Conservation (phyloP, 2,329 filamentous ascomycete genomes). For the Grosmannia clavigera region DNA sequence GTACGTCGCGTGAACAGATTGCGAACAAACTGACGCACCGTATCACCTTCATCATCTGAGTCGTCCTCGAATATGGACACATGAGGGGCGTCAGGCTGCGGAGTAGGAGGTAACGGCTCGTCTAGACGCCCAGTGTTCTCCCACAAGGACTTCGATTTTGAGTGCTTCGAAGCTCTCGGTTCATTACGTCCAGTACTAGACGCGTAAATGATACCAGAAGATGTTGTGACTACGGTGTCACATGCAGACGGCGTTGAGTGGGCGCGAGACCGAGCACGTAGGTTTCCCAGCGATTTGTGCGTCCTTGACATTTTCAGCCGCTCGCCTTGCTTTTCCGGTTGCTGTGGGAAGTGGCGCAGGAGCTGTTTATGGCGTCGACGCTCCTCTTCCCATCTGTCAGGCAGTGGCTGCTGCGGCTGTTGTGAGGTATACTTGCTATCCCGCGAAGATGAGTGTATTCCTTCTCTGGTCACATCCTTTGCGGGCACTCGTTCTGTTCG, state of each 20-base stretch:
- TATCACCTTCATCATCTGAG: constrained; percentile 11
- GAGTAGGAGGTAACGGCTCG: not conserved
- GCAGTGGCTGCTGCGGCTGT: not conserved
- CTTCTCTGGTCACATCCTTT: not conserved
- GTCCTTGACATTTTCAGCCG: constrained; percentile 3
- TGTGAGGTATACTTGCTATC: not conserved
- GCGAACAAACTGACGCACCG: constrained; percentile 10
- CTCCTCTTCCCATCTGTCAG: constrained; percentile 2
- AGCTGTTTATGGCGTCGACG: constrained; percentile 7
- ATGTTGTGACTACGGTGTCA: not conserved
- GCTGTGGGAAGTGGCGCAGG: constrained; percentile 6
- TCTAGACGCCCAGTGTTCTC: not conserved
- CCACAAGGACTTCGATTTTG: constrained; percentile 3
- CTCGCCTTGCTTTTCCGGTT: not conserved
- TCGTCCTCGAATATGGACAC: constrained; percentile 13
- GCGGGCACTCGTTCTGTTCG: not conserved
- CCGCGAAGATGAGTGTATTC: not conserved
- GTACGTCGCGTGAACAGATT: constrained; percentile 10
- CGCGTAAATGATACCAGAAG: not conserved
- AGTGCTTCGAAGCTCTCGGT: not conserved
- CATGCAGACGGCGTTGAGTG: not conserved
- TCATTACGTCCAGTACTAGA: not conserved
- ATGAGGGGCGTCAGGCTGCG: not conserved
- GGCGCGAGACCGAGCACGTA: constrained; percentile 7
- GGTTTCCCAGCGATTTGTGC: constrained; percentile 10